A percentile compares a stretch with the other conserved stretches of the same genome.
These are phyloP conservation scores for Penicillium fimorum DNA, from an alignment of 495 filamentous ascomycete species.

Conservation along the genomic window DNA sequence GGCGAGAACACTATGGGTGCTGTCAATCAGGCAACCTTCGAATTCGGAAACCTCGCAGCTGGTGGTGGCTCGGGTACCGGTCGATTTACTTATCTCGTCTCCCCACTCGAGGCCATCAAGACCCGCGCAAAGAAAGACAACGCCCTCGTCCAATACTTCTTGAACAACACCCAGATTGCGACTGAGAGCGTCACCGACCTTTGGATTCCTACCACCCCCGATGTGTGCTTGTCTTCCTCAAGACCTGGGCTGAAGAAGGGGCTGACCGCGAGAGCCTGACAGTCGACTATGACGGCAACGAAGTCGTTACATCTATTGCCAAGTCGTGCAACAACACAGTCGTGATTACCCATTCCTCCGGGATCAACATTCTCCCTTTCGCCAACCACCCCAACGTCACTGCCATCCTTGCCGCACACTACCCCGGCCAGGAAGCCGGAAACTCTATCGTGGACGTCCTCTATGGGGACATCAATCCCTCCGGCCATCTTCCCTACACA, in stretches of 20 bases:
- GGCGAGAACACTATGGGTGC: constrained; percentile 49
- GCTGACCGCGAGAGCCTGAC: constrained; percentile 52
- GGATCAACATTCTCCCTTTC: constrained; percentile 57
- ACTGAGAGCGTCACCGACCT: constrained; percentile 38
- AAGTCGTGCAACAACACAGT: constrained; percentile 58
- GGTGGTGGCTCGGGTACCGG: constrained; percentile 60
- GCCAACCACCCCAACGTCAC: constrained; percentile 63
- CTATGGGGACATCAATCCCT: constrained; percentile 58
- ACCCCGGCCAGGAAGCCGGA: constrained; percentile 60
- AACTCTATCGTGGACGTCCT: constrained; percentile 55
- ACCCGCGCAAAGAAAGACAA: constrained; percentile 50
- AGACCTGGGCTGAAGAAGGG: constrained; percentile 55
- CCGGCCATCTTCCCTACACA: constrained; percentile 69
- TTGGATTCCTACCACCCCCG: constrained; percentile 41
- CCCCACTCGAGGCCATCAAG: constrained; percentile 60
- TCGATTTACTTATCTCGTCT: constrained; percentile 49
- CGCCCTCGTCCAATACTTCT: constrained; percentile 41
- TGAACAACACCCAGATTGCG: constrained; percentile 41
- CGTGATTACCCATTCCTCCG: constrained; percentile 61
- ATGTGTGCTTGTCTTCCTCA: constrained; percentile 62
- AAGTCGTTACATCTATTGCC: constrained; percentile 56
- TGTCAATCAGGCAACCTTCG: constrained; percentile 43
- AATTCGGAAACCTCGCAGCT: constrained; percentile 56
- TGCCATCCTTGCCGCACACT: constrained; percentile 56
- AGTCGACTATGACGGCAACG: constrained; percentile 49